Percentiles rank a stretch among this genome's conserved stretches.
Conservation (phyloP, 2,329 filamentous ascomycete genomes). For the Colletotrichum caudatum region DNA sequence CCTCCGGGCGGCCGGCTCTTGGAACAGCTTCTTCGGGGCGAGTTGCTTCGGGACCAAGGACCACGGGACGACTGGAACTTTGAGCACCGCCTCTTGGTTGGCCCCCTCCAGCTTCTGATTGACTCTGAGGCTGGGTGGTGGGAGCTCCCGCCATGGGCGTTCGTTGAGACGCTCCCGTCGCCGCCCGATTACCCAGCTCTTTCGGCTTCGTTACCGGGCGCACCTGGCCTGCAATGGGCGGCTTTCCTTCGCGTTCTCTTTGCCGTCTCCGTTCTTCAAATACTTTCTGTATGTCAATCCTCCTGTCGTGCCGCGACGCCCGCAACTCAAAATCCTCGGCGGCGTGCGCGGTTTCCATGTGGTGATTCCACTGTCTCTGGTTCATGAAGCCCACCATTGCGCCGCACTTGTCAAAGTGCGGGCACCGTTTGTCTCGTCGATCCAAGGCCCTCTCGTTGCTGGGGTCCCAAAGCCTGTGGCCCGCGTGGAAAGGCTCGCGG, state of each 20-base stretch:
- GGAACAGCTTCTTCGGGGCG: neutral
- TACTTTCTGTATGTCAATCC: neutral
- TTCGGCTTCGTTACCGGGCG: neutral
- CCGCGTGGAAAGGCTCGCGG: constrained; percentile 33
- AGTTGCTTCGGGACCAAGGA: neutral
- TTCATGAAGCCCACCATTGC: constrained; percentile 43
- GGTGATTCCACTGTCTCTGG: constrained; percentile 37
- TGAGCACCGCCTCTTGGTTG: neutral
- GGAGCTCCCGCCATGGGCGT: neutral
- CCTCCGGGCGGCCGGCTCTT: neutral
- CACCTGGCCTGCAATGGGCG: constrained; percentile 12
- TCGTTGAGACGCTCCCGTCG: neutral
- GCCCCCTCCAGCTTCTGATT: neutral
- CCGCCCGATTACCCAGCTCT: neutral
- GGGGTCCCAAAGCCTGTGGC: constrained; percentile 39
- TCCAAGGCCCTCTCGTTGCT: constrained; percentile 32
- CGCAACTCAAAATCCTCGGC: constrained; percentile 28
- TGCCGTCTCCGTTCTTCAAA: constrained; percentile 9
- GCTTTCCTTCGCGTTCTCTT: constrained; percentile 28
- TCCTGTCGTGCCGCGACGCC: neutral
- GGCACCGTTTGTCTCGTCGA: constrained; percentile 42
- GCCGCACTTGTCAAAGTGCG: constrained; percentile 40
- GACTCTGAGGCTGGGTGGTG: neutral
- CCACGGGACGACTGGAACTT: neutral
- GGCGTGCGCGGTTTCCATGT: constrained; percentile 35